Conservation (phyloP, 192 early-diverging fungal species). For the Mortierella hygrophila region DNA sequence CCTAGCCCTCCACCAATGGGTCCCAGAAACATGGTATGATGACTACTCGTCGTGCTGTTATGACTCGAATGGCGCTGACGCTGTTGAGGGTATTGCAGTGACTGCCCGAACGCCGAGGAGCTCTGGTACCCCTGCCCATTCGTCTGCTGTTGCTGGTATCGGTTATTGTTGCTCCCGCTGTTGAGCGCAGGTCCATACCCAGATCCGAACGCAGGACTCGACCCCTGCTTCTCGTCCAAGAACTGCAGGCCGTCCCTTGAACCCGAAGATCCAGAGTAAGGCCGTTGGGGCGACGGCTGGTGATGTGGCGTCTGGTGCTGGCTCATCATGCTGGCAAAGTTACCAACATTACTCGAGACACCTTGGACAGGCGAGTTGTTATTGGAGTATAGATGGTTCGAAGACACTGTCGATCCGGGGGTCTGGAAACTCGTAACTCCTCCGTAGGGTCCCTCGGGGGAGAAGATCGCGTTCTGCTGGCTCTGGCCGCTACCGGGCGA, state of each 20-base stretch:
- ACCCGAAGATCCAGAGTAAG: conserved; percentile 31
- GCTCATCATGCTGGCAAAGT: conserved; percentile 11
- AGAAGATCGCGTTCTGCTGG: conserved; percentile 27
- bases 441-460: conserved; percentile 49
- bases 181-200: conserved; percentile 49
- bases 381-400: conserved; percentile 43
- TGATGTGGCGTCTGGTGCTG: conserved; percentile 26
- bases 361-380: conserved; percentile 53
- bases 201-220: conserved; percentile 29
- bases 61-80: conserved; percentile 54
- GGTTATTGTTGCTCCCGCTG: conserved; percentile 17
- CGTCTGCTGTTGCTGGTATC: conserved; percentile 42
- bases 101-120: conserved; percentile 12
- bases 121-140: conserved; percentile 21
- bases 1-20: conserved; percentile 42
- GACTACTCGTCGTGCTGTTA: conserved; percentile 45
- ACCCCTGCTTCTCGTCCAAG: conserved; percentile 37
- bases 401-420: conserved; percentile 10
- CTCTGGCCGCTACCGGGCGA: conserved; percentile 20
- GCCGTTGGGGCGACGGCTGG: conserved; percentile 43
- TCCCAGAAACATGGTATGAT: conserved; percentile 55
- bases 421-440: conserved; percentile 30
- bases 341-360: conserved; percentile 14
- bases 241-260: conserved; percentile 34
- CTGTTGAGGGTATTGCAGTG: conserved; percentile 35